Conservation (phyloP, 805 yeast genomes). For the Ogataea minuta region DNA sequence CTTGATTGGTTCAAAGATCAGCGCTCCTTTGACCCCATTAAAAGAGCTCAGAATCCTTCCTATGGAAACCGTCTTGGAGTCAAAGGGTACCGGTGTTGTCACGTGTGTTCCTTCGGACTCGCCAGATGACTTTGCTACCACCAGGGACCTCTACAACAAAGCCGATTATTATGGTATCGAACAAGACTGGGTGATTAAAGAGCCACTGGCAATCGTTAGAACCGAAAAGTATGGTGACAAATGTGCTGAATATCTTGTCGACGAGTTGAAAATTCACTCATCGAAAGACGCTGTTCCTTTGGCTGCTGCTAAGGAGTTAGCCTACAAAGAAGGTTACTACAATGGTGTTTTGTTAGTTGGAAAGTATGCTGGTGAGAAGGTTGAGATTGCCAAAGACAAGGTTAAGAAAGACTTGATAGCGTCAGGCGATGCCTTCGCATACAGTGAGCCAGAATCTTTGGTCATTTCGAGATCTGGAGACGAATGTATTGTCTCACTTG, state of each 20-base stretch:
- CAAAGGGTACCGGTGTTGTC: slow-evolving; percentile 98
- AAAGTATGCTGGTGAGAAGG: slow-evolving; percentile 81
- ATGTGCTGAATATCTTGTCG: slow-evolving; percentile 81
- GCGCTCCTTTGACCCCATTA: slow-evolving; percentile 77
- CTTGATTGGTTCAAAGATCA: slow-evolving; percentile 82
- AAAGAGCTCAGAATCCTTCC: slow-evolving; percentile 81
- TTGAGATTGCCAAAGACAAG: slow-evolving; percentile 86
- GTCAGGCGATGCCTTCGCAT: slow-evolving; percentile 77
- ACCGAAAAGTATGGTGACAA: slow-evolving; percentile 87
- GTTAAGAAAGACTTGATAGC: slow-evolving; percentile 80
- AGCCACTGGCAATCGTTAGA: slow-evolving; percentile 67
- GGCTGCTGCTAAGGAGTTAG: slow-evolving; percentile 89
- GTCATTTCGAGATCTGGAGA: slow-evolving; percentile 96
- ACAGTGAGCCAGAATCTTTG: slow-evolving; percentile 89
- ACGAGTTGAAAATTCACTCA: slow-evolving; percentile 86
- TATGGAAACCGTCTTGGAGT: slow-evolving; percentile 94
- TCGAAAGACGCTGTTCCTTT: slow-evolving; percentile 88
- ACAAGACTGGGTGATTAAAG: slow-evolving; percentile 79
- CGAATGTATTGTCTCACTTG: slow-evolving; percentile 92
- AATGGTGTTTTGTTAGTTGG: slow-evolving; percentile 82
- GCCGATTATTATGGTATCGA: slow-evolving; percentile 87
- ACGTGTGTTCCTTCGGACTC: slow-evolving; percentile 99
- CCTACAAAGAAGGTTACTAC: slow-evolving; percentile 96
- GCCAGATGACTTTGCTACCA: slow-evolving; percentile 93
- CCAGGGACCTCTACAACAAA: slow-evolving; percentile 78